Conservation (phyloP, 176 grass and related monocot species). For the Areca catechu region DNA sequence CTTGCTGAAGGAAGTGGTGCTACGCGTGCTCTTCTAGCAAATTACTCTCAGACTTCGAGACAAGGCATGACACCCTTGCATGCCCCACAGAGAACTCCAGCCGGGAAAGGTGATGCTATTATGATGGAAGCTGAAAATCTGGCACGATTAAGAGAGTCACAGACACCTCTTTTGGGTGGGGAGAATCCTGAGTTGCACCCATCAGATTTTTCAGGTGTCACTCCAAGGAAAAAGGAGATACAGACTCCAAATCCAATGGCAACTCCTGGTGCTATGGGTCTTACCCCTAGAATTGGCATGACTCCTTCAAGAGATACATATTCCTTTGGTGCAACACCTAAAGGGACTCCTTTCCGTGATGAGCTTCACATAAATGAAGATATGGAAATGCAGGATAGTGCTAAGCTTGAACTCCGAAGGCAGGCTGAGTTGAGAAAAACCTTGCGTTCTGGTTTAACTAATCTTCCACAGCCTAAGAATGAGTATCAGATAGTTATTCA, state of each 20-base stretch:
- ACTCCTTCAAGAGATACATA: constrained; percentile 66
- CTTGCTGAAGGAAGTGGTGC: constrained; percentile 66
- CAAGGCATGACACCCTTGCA: constrained; percentile 64
- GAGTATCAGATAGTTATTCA: constrained; percentile 90
- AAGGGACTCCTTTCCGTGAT: constrained; percentile 69
- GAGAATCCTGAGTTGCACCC: constrained; percentile 90
- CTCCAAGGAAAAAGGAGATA: constrained; percentile 73
- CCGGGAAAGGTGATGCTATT: constrained; percentile 84
- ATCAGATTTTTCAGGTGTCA: constrained; percentile 85
- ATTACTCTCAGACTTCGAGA: constrained; percentile 78
- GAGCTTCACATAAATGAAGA: constrained; percentile 84
- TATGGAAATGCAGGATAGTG: constrained; percentile 52
- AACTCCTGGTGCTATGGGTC: constrained; percentile 54
- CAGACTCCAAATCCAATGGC: constrained; percentile 84
- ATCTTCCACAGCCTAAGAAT: constrained; percentile 69
- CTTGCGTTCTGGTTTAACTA: constrained; percentile 47
- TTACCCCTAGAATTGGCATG: constrained; percentile 71
- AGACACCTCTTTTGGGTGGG: constrained; percentile 83
- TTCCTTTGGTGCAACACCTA: constrained; percentile 58
- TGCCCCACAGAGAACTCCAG: constrained; percentile 67
- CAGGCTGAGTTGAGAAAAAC: constrained; percentile 65
- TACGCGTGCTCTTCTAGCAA: constrained; percentile 69
- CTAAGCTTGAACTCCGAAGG: constrained; percentile 48
- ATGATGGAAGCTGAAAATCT: constrained; percentile 99
- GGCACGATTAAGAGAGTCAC: constrained; percentile 80